A percentile compares a stretch with the other conserved stretches of the same genome.
Conservation (phyloP, 306 rosid species). For the Vigna radiata region DNA sequence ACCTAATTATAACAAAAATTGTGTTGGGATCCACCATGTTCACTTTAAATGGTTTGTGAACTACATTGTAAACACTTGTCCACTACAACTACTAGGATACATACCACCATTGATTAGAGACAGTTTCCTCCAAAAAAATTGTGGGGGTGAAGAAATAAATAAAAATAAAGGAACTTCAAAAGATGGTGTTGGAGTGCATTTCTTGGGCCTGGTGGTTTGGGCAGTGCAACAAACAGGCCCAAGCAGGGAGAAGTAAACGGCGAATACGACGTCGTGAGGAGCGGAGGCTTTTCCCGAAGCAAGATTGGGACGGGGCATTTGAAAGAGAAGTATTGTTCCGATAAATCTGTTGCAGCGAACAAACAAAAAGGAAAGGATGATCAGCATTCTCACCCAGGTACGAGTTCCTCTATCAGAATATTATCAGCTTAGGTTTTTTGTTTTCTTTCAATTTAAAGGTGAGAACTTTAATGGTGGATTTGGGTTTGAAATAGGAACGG, state of each 20-base stretch:
- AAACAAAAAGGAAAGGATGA: conserved; percentile 54
- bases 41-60: too few relatives aligned
- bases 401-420: background rate
- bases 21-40: too few relatives aligned
- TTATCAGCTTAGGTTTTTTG: conserved; percentile 7
- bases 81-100: too few relatives aligned
- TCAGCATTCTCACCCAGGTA: conserved; percentile 86
- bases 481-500: conserved; percentile 64
- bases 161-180: too few relatives aligned
- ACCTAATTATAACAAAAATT: too few relatives aligned
- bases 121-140: too few relatives aligned
- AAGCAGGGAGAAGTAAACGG: background rate
- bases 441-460: background rate
- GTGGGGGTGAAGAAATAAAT: too few relatives aligned
- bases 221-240: conserved; percentile 30
- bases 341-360: conserved; percentile 25
- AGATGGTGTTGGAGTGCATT: background rate
- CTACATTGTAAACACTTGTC: too few relatives aligned
- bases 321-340: conserved; percentile 29
- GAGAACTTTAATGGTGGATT: background rate
- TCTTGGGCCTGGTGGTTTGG: background rate
- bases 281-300: background rate
- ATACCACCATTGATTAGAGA: too few relatives aligned
- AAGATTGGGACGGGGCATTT: background rate
- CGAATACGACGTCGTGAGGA: conserved; percentile 38